These are phyloP conservation scores for Volvox africanus DNA, from an alignment of 139 green algal species.

Conservation along the genomic window DNA sequence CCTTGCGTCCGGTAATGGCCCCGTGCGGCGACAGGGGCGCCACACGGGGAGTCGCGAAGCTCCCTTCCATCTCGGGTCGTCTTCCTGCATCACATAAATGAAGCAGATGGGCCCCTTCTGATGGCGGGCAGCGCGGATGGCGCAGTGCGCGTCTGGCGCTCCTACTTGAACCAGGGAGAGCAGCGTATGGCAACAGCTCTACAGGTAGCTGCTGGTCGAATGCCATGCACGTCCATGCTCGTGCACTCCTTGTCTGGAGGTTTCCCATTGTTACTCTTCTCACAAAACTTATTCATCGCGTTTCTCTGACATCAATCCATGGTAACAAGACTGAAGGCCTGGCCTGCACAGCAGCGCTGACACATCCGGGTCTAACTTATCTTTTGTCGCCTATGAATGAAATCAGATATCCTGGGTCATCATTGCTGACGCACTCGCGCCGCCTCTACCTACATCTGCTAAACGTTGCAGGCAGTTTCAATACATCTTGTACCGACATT, in stretches of 20 bases:
- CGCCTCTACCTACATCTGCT: background rate
- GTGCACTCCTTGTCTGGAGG: too few relatives aligned
- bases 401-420: too few relatives aligned
- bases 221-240: too few relatives aligned
- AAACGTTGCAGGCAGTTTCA: slow-evolving; percentile 42
- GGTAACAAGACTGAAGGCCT: too few relatives aligned
- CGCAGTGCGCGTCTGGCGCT: slow-evolving; percentile 81
- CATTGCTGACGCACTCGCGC: background rate
- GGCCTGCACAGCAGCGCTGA: too few relatives aligned
- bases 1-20: too few relatives aligned
- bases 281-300: too few relatives aligned
- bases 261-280: too few relatives aligned
- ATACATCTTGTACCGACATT: slow-evolving; percentile 51
- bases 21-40: background rate
- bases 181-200: slow-evolving; percentile 82
- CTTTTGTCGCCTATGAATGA: too few relatives aligned
- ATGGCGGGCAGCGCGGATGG: slow-evolving; percentile 78
- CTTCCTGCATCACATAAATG: slow-evolving; percentile 79
- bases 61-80: slow-evolving; percentile 35
- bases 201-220: slow-evolving; percentile 66
- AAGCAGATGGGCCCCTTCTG: slow-evolving; percentile 79
- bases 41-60: slow-evolving; percentile 9
- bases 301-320: too few relatives aligned
- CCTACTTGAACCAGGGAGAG: slow-evolving; percentile 62
- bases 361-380: too few relatives aligned